A percentile compares a stretch with the other conserved stretches of the same genome.
Conservation (phyloP, 2,329 filamentous ascomycete species). For the Coniochaeta sp. region DNA sequence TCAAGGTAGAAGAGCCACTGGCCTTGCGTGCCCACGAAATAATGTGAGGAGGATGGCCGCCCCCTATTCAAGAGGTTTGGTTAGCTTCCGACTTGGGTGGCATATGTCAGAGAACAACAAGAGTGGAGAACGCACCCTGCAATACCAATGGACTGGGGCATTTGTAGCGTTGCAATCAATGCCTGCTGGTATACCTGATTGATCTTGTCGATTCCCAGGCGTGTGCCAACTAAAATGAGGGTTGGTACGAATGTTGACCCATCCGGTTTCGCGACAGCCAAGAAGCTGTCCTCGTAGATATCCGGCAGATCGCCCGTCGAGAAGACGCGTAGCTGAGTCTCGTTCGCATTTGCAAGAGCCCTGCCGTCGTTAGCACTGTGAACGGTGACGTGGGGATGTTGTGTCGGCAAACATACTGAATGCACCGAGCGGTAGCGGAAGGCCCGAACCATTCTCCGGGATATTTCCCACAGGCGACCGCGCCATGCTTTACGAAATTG, state of each 20-base stretch:
- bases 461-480: constrained; percentile 81
- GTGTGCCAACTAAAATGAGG: constrained; percentile 78
- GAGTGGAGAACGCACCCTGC: constrained; percentile 89
- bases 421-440: constrained; percentile 90
- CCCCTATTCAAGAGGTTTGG: constrained; percentile 58
- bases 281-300: constrained; percentile 85
- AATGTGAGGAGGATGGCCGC: constrained; percentile 78
- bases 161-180: constrained; percentile 75
- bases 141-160: constrained; percentile 91
- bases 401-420: constrained; percentile 66
- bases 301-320: constrained; percentile 85
- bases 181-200: constrained; percentile 94
- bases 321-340: constrained; percentile 69
- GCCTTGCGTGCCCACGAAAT: constrained; percentile 55
- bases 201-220: constrained; percentile 88
- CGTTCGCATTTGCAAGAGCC: constrained; percentile 63
- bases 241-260: constrained; percentile 70
- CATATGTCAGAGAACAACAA: too few species aligned
- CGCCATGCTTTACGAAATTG: constrained; percentile 84
- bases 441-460: constrained; percentile 98
- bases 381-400: too few species aligned
- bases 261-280: constrained; percentile 65
- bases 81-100: too few species aligned
- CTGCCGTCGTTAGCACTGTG: constrained; percentile 34
- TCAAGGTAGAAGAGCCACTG: constrained; percentile 90